These are phyloP conservation scores for Phytophthora macrochlamydospora DNA, from an alignment of 352 stramenopile genomes.

Conservation along the genomic window DNA sequence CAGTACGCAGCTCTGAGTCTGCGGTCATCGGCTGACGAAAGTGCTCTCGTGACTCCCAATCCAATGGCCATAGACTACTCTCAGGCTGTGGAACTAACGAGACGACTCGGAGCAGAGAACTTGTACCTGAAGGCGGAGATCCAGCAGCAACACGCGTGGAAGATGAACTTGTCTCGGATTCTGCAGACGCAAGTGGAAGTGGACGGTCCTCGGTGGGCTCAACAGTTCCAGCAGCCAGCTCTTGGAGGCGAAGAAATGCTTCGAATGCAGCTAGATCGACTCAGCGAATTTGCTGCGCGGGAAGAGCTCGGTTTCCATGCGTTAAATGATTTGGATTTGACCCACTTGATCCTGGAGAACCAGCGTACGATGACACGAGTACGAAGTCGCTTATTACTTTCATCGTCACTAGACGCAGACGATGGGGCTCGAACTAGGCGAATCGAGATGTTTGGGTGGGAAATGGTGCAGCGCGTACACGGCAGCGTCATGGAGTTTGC, in stretches of 20 bases:
- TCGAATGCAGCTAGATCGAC: conserved; percentile 17
- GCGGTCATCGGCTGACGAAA: conserved; percentile 15
- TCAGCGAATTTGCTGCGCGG: conserved; percentile 29
- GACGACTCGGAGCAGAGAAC: conserved; percentile 47
- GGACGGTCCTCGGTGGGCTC: conserved; percentile 17
- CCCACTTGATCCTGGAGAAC: conserved; percentile 40
- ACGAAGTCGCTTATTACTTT: conserved; percentile 24
- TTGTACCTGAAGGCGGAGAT: conserved; percentile 44
- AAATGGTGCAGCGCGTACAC: conserved; percentile 37
- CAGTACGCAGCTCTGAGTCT: conserved; percentile 35
- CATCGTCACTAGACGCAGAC: conserved; percentile 24
- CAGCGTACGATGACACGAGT: conserved; percentile 27
- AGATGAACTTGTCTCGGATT: conserved; percentile 34
- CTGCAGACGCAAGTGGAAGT: conserved; percentile 27
- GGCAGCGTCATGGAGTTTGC: conserved; percentile 43
- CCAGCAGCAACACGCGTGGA: conserved; percentile 41
- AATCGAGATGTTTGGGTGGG: conserved; percentile 41
- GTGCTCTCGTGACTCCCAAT: background rate
- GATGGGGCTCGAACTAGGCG: conserved; percentile 12
- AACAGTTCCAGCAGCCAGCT: conserved; percentile 23
- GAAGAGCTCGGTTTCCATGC: conserved; percentile 40
- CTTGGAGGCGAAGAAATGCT: conserved; percentile 13
- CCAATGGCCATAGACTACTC: conserved; percentile 15
- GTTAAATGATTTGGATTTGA: conserved; percentile 34
- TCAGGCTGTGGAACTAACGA: conserved; percentile 28